Evolutionary conservation across 805 yeast species (phyloP), one percentile per base, ranked within the genome.

Genomic region (Millerozyma miso): DNA sequence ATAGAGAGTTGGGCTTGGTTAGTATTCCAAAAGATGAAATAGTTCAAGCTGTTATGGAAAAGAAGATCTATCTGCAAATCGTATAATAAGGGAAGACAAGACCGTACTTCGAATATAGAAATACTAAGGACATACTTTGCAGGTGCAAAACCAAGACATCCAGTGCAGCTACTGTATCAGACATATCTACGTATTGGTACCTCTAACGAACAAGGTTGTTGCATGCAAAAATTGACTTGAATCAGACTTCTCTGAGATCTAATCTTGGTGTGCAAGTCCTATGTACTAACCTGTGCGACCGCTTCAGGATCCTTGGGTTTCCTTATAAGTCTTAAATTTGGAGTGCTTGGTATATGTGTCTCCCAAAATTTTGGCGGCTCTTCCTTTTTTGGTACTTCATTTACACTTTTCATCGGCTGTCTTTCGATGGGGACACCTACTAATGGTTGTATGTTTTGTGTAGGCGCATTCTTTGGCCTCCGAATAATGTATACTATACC

Each of bases 1-100:
- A 45, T 19, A 61, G 83, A 47, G 67, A 67, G 36, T 51, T 77
- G 33, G 83, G 83, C 0, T 54, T 78, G 7, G 80, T 79, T n/a
- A 76, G 82, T 49, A 69, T 79, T 2, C 81, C 80, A 0, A 59
- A 64, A 40, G 48, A 50, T 1, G 60, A 77, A 3, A 69, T 77
- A 2, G 39, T 44, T 2, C 54, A 56, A 16, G 54, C 65, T 1
- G 55, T 37, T 33, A 51, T 67, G 33, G 61, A 56, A 33, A 50
- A 49, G 17, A 48, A 45, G 35, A 45, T 55, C 2, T 46, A 55
- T 36, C 36, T 40, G 15, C 34, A 15, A n/a, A 32, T 32, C n/a
- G n/a, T n/a, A n/a, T n/a, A n/a, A n/a, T n/a, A n/a, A n/a, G n/a
- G n/a, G n/a, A n/a, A n/a, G n/a, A n/a, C n/a, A n/a, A n/a, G n/a